Conservation (phyloP, 768 basidiomycete genomes). For the Kwoniella sp. region DNA sequence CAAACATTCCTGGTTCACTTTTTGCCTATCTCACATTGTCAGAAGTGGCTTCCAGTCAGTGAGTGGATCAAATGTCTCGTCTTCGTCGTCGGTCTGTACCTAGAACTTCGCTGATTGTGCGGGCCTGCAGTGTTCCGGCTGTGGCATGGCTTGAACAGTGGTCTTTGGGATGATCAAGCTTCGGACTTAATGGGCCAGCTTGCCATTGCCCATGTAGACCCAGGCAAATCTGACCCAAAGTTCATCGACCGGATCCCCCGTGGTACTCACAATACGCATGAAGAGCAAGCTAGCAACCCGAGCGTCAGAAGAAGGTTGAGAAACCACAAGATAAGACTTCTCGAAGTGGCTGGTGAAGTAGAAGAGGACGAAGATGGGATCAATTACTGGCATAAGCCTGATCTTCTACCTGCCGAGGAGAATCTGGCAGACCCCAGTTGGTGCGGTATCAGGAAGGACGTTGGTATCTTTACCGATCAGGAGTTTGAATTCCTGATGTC, state of each 20-base stretch:
- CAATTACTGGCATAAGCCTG: conserved; percentile 39
- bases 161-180: conserved; percentile 87
- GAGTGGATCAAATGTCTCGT: conserved; percentile 41
- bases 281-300: conserved; percentile 42
- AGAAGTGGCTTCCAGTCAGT: conserved; percentile 73
- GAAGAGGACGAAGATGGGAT: conserved; percentile 47
- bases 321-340: conserved; percentile 36
- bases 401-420: conserved; percentile 30
- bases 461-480: conserved; percentile 79
- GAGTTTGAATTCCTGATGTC: conserved; percentile 87
- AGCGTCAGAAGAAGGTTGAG: conserved; percentile 20
- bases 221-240: conserved; percentile 72
- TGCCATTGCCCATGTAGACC: conserved; percentile 77
- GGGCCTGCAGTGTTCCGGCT: conserved; percentile 66
- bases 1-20: conserved; percentile 86
- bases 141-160: conserved; percentile 87
- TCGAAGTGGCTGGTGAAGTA: conserved; percentile 41
- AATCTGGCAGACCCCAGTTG: conserved; percentile 41
- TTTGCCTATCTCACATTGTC: conserved; percentile 79
- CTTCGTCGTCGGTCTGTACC: neutral
- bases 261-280: conserved; percentile 39
- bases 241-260: conserved; percentile 61
- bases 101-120: neutral
- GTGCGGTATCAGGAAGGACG: conserved; percentile 56
- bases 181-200: conserved; percentile 77